A percentile compares a stretch with the other conserved stretches of the same genome.
Evolutionary conservation across 1,139 yeast genomes (phyloP).

Genomic region (Suhomyces kunorum): DNA sequence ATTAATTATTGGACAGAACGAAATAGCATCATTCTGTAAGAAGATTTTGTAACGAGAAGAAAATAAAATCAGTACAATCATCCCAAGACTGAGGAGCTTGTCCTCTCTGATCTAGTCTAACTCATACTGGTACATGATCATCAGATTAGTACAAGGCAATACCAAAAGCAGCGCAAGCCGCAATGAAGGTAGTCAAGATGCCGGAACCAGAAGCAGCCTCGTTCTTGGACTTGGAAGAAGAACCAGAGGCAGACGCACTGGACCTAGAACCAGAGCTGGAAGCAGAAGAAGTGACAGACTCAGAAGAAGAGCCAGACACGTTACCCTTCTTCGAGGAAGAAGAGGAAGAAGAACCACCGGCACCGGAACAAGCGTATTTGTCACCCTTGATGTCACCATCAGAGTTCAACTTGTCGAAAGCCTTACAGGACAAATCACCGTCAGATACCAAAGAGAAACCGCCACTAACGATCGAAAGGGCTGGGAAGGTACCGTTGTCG

Average conservation of each 20-base stretch:
- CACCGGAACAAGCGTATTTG: constrained; percentile 79
- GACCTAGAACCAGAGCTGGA: constrained; percentile 30
- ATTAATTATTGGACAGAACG: constrained; percentile 7
- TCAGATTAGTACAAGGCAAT: constrained; percentile 58
- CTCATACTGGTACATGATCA: constrained; percentile 4
- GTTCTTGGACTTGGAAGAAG: constrained; percentile 20
- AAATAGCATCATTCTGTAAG: constrained; percentile 3
- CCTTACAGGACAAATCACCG: constrained; percentile 78
- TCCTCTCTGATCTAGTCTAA: constrained; percentile 10
- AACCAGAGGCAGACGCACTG: constrained; percentile 19
- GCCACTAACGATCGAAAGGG: constrained; percentile 80
- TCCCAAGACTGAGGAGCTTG: constrained; percentile 10
- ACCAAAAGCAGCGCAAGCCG: constrained; percentile 63
- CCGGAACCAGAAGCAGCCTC: constrained; percentile 38
- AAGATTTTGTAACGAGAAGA: constrained; percentile 10
- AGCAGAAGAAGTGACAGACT: constrained; percentile 29
- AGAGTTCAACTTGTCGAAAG: constrained; percentile 65
- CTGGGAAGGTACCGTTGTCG: constrained; percentile 72
- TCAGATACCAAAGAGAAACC: constrained; percentile 82
- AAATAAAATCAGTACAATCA: constrained; percentile 5
- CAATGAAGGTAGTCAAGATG: constrained; percentile 53
- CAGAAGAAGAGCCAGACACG: constrained; percentile 30
- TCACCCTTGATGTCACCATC: constrained; percentile 88
- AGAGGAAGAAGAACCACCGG: constrained; percentile 57
- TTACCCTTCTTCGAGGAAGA: constrained; percentile 45